Evolutionary conservation across 805 yeast species (phyloP).

Genomic region (Sporopachydermia lactativora): DNA sequence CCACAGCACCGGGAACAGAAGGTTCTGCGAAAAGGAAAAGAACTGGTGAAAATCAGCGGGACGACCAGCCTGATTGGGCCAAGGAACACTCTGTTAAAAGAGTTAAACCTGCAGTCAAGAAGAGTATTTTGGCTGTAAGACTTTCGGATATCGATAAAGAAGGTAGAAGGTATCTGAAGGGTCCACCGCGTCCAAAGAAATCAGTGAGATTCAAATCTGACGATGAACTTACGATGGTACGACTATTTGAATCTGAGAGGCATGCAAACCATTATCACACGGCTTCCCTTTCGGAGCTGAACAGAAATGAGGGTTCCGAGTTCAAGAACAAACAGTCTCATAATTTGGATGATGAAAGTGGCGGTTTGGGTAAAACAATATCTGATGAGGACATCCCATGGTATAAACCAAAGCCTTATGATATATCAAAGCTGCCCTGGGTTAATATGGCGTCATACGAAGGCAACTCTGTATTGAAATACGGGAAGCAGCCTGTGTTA

Average conservation of each 20-base stretch:
- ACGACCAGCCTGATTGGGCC: not conserved
- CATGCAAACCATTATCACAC: not conserved
- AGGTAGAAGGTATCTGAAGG: not conserved
- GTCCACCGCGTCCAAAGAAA: not conserved
- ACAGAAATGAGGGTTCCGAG: not conserved
- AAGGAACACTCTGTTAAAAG: not conserved
- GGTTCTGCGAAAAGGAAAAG: not conserved
- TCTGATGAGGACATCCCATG: not conserved
- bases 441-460: not conserved
- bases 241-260: not conserved
- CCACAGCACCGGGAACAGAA: not conserved
- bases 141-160: not conserved
- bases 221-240: not conserved
- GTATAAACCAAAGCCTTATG: slow-evolving; percentile 1
- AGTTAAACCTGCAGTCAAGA: not conserved
- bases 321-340: not conserved
- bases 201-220: not conserved
- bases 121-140: not conserved
- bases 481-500: not conserved
- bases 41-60: not conserved
- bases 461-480: not conserved
- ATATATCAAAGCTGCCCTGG: slow-evolving; percentile 1
- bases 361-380: not conserved
- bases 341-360: not conserved
- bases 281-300: not conserved